Conservation (phyloP, 805 yeast species). For the Candida ulmi region DNA sequence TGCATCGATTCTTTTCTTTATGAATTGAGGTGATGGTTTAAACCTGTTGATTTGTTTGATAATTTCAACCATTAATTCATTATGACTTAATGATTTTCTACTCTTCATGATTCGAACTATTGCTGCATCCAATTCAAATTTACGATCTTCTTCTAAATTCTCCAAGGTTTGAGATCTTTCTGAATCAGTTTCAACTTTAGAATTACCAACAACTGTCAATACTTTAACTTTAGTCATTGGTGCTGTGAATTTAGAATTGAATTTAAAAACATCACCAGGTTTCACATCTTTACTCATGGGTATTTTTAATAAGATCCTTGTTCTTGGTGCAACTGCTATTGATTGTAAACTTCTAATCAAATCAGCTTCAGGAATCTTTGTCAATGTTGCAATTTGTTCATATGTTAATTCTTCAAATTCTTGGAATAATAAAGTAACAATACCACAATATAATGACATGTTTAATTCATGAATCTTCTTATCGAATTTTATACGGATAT, state of each 20-base stretch:
- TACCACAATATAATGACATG: conserved; percentile 76
- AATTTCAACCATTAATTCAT: conserved; percentile 61
- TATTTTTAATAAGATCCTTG: conserved; percentile 64
- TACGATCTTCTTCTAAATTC: conserved; percentile 57
- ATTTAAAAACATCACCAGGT: conserved; percentile 53
- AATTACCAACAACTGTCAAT: conserved; percentile 41
- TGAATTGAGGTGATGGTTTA: conserved; percentile 58
- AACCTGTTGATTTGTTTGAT: conserved; percentile 61
- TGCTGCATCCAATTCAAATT: conserved; percentile 74
- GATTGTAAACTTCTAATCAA: conserved; percentile 75
- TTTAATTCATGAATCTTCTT: conserved; percentile 70
- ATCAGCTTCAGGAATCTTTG: conserved; percentile 71
- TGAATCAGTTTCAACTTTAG: conserved; percentile 42
- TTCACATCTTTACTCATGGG: conserved; percentile 74
- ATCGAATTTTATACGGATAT: conserved; percentile 64
- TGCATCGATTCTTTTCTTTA: conserved; percentile 69
- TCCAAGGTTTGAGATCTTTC: conserved; percentile 40
- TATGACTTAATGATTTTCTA: conserved; percentile 53
- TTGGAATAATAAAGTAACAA: conserved; percentile 69
- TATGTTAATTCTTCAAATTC: conserved; percentile 50
- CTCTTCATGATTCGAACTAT: conserved; percentile 85
- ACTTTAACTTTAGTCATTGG: conserved; percentile 69
- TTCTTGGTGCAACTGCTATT: conserved; percentile 75
- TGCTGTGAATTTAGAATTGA: conserved; percentile 66
- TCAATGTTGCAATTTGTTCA: conserved; percentile 55